Conservation (phyloP, 177 flowering plant species). For the Vitis hybrid region DNA sequence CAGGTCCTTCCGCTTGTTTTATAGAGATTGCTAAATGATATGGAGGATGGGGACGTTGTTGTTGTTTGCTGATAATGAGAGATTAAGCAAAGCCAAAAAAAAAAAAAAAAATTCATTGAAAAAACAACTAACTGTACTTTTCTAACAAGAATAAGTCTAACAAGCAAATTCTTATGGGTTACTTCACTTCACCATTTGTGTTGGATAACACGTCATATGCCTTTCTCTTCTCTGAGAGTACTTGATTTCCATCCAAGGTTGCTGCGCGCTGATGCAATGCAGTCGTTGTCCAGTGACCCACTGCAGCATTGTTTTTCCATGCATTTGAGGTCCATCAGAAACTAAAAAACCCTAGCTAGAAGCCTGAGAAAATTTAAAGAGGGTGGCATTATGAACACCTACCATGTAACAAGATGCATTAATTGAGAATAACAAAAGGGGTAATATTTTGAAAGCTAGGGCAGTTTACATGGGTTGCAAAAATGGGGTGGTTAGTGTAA, state of each 20-base stretch:
- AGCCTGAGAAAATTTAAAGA: not conserved
- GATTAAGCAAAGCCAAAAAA: conserved; percentile 7
- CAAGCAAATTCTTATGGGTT: conserved; percentile 22
- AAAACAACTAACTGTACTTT: conserved; percentile 29
- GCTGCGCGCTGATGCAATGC: not conserved
- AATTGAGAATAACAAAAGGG: conserved; percentile 6
- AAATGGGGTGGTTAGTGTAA: not conserved
- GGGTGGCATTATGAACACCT: conserved; percentile 5
- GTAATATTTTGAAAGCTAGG: not conserved
- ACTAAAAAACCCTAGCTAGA: too few relatives aligned
- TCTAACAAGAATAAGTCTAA: conserved; percentile 5
- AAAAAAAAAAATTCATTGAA: not conserved
- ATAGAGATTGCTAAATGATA: too few relatives aligned
- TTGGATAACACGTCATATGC: conserved; percentile 31
- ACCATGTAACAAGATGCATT: conserved; percentile 11
- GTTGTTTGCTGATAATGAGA: not conserved
- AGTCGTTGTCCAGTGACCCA: too few relatives aligned
- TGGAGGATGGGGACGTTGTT: conserved; percentile 9
- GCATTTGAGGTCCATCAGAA: too few relatives aligned
- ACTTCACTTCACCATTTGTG: conserved; percentile 28
- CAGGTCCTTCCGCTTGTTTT: not conserved
- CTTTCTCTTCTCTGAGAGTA: too few relatives aligned
- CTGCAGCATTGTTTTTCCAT: too few relatives aligned
- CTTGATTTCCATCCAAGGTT: conserved; percentile 4
- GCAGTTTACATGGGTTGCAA: not conserved